Evolutionary conservation across 164 flowering plant species (phyloP).

Genomic region (Chloranthus sessilifolius): DNA sequence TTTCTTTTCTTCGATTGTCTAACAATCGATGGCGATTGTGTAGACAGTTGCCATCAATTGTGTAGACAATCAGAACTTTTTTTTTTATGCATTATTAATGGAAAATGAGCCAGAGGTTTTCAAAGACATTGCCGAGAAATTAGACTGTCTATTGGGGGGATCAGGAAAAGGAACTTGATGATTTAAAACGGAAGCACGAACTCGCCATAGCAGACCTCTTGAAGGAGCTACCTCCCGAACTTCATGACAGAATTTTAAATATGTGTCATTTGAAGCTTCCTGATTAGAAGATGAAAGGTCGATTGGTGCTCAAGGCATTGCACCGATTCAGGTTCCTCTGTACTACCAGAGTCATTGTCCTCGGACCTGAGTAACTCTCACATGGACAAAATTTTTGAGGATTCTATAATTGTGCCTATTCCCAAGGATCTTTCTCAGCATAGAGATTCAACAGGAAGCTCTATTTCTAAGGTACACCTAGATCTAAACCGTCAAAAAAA

Average conservation of each 20-base stretch:
- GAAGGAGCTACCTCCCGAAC: constrained; percentile 47
- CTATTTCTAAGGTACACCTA: too few relatives aligned
- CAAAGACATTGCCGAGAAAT: constrained; percentile 33
- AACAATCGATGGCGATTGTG: too few relatives aligned
- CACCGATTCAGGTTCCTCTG: constrained; percentile 13
- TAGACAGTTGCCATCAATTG: too few relatives aligned
- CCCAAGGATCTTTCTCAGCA: not conserved
- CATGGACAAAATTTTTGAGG: not conserved
- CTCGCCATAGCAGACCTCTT: constrained; percentile 37
- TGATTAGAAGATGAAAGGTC: constrained; percentile 15
- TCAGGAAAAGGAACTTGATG: constrained; percentile 63
- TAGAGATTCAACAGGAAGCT: constrained; percentile 11
- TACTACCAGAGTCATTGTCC: constrained; percentile 6
- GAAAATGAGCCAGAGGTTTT: constrained; percentile 25
- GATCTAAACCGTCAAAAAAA: too few relatives aligned
- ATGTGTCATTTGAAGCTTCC: constrained; percentile 30
- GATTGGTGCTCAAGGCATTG: constrained; percentile 8
- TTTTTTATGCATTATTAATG: too few relatives aligned
- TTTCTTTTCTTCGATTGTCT: too few relatives aligned
- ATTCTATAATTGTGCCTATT: not conserved
- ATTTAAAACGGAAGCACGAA: constrained; percentile 54
- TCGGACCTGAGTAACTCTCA: not conserved
- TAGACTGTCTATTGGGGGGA: constrained; percentile 42
- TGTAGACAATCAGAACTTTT: too few relatives aligned
- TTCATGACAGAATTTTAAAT: constrained; percentile 24